A percentile compares a stretch with the other conserved stretches of the same genome.
These are phyloP conservation scores for Pseudogymnoascus sp. DNA, from an alignment of 2,329 filamentous ascomycete species.

Conservation along the genomic window DNA sequence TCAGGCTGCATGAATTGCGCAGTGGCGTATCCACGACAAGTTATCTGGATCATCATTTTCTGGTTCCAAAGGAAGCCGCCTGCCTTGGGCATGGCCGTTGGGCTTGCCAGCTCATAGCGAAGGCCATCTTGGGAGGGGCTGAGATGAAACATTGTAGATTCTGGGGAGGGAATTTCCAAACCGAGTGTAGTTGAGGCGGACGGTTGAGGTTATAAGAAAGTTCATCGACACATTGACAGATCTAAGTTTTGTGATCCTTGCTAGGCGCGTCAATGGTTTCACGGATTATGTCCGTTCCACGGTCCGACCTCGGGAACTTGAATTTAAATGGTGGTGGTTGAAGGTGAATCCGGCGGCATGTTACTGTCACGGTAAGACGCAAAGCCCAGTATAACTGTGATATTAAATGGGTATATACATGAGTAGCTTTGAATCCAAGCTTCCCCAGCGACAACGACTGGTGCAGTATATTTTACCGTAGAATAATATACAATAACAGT, in stretches of 20 bases:
- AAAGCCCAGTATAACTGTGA: neutral
- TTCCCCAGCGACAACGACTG: neutral
- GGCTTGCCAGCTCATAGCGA: constrained; percentile 47
- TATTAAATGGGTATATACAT: neutral
- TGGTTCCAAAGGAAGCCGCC: constrained; percentile 52
- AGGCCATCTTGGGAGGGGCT: constrained; percentile 38
- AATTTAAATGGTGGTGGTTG: neutral
- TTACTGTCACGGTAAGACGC: neutral
- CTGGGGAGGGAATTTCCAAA: neutral
- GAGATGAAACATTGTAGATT: neutral
- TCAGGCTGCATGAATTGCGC: constrained; percentile 55
- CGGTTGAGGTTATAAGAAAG: constrained; percentile 8
- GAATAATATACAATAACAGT: neutral
- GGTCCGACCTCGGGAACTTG: neutral
- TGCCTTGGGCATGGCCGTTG: constrained; percentile 49
- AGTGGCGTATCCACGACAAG: constrained; percentile 50
- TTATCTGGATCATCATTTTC: constrained; percentile 53
- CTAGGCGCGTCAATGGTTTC: constrained; percentile 3
- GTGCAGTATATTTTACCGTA: too few species aligned
- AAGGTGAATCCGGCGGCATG: neutral
- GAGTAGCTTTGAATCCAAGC: neutral
- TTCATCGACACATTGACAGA: neutral
- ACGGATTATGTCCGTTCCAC: neutral
- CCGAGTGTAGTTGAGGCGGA: neutral
- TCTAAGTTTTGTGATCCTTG: constrained; percentile 7